Conservation (phyloP, 2,329 filamentous ascomycete genomes). For the Aspergillus calidoustus region DNA sequence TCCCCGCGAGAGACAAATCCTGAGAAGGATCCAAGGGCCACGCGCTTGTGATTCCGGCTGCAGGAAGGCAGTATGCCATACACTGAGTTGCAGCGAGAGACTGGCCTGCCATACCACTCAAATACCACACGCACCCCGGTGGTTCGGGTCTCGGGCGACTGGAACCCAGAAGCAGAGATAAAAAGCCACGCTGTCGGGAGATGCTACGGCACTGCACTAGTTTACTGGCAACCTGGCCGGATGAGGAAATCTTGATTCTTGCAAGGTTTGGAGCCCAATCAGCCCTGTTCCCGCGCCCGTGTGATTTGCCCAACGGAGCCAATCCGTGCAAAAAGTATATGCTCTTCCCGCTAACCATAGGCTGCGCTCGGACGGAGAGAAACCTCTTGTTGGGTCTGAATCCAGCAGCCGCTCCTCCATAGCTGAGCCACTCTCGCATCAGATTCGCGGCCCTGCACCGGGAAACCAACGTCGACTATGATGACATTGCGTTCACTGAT, state of each 20-base stretch:
- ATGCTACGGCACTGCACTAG: slow-evolving; percentile 1
- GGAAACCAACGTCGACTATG: not conserved
- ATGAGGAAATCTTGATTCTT: slow-evolving; percentile 6
- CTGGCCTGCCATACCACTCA: not conserved
- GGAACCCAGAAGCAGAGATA: not conserved
- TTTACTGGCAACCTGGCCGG: slow-evolving; percentile 6
- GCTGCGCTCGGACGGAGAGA: slow-evolving; percentile 2
- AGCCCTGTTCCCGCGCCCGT: slow-evolving; percentile 7
- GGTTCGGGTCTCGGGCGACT: not conserved
- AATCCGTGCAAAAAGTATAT: slow-evolving; percentile 6
- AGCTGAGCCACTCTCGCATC: slow-evolving; percentile 8
- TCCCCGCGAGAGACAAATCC: not conserved
- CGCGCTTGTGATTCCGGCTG: not conserved
- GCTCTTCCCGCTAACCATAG: not conserved
- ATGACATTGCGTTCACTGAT: slow-evolving; percentile 2
- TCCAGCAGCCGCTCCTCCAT: not conserved
- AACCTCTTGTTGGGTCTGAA: not conserved
- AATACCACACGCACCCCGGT: not conserved
- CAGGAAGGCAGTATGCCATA: slow-evolving; percentile 5
- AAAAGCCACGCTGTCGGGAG: slow-evolving; percentile 1
- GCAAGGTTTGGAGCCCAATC: slow-evolving; percentile 13
- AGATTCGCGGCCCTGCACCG: slow-evolving; percentile 11
- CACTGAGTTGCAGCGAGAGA: not conserved
- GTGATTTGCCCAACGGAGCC: slow-evolving; percentile 16
- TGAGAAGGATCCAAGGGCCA: not conserved